phyloP scores from a whole-genome alignment of 768 basidiomycete genomes.

The Hygrophorus russula region DNA sequence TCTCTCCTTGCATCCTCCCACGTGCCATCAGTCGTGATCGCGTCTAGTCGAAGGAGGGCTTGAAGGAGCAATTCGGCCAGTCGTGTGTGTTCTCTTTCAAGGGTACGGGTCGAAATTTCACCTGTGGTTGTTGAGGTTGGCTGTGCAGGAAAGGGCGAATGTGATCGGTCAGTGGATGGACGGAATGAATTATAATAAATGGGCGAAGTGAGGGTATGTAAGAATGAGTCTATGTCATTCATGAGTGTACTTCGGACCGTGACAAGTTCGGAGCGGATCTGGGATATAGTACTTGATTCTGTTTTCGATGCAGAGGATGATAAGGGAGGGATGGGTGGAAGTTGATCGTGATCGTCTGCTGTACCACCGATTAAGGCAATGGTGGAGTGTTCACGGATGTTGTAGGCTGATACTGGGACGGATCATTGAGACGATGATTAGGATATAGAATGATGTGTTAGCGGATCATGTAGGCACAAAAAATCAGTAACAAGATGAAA shows the following conservation, averaged over 20 bases:
- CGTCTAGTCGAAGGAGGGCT: conserved; percentile 78
- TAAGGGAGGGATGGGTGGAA: conserved; percentile 13
- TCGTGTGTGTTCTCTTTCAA: conserved; percentile 34
- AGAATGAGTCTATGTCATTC: conserved; percentile 48
- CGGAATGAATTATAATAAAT: conserved; percentile 11
- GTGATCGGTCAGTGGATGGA: conserved; percentile 3
- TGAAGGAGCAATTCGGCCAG: conserved; percentile 81
- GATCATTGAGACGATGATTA: not conserved
- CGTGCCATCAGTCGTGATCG: conserved; percentile 47
- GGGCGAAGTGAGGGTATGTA: conserved; percentile 12
- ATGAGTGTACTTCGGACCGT: conserved; percentile 37
- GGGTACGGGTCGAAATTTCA: conserved; percentile 11
- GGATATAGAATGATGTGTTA: not conserved
- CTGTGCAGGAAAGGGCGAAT: conserved; percentile 9
- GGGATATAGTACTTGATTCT: conserved; percentile 39
- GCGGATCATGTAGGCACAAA: not conserved
- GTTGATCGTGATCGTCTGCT: conserved; percentile 12
- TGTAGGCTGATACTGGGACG: conserved; percentile 58
- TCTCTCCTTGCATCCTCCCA: conserved; percentile 74
- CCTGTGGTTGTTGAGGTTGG: conserved; percentile 11
- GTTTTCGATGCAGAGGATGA: conserved; percentile 22
- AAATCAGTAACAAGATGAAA: not conserved
- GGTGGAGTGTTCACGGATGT: conserved; percentile 54
- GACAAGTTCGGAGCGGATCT: conserved; percentile 43
- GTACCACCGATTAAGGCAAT: conserved; percentile 54